Evolutionary conservation across 257 asterid genomes (phyloP).

Genomic region (Eustoma russellianum): DNA sequence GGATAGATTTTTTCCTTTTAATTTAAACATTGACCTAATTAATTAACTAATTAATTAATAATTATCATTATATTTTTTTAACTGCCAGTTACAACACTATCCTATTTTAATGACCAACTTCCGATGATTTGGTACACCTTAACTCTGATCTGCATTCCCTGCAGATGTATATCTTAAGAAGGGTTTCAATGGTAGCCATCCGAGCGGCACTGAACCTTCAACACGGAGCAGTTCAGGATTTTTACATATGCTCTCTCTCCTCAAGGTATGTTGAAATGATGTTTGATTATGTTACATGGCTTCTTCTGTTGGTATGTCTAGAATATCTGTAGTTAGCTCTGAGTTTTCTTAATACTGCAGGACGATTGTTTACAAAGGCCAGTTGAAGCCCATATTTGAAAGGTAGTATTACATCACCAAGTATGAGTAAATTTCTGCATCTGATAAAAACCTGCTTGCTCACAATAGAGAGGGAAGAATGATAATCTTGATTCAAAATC

Average conservation of each 20-base stretch:
- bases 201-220: conserved; percentile 97
- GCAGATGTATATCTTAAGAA: conserved; percentile 94
- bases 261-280: conserved; percentile 51
- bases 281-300: neutral
- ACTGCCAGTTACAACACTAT: too few species aligned
- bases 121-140: neutral
- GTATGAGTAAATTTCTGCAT: too few species aligned
- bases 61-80: too few species aligned
- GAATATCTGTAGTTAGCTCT: neutral
- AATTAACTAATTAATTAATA: too few species aligned
- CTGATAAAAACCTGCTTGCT: too few species aligned
- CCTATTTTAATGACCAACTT: neutral
- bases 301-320: neutral
- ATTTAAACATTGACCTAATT: too few species aligned
- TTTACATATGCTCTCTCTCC: conserved; percentile 94
- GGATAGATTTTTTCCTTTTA: too few species aligned
- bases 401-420: conserved; percentile 79
- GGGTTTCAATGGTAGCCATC: conserved; percentile 97
- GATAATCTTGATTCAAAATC: too few species aligned
- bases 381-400: conserved; percentile 90
- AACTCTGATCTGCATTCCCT: neutral
- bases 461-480: too few species aligned
- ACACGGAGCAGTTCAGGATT: conserved; percentile 75
- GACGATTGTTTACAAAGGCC: conserved; percentile 98
- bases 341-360: conserved; percentile 29